Base-by-base conservation (phyloP, 2,329 filamentous ascomycete species). In the Cladobotryum mycophilum region DNA sequence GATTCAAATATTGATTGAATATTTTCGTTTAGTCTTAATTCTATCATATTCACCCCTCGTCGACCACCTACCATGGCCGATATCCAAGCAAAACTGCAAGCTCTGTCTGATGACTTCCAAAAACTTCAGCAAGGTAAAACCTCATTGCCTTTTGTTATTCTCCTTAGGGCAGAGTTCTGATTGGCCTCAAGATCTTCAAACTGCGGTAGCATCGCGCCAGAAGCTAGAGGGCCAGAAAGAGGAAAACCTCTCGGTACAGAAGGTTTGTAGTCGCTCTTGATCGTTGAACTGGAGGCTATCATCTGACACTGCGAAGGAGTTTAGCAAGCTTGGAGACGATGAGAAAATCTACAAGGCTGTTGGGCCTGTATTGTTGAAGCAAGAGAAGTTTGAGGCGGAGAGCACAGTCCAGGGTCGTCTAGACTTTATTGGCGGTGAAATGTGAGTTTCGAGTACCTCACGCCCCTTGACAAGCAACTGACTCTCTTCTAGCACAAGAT, bases 291-390 rank as follows among this genome's bases (percentile, higher is more conserved):
- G n/a, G 17, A 25, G 7, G 34, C 46, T 43, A 17, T 43, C 25
- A 41, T 41, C 53, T 65, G 50, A 65, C 17, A 35, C 8, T 37
- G 11, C 14, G 34, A 56, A 93, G 85, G 92, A 97, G 69, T 97
- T 97, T 67, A 77, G 82, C 38, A 78, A 79, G 48, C 76, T 97
- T 53, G 81, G 84, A 60, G 85, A 91, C 36, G 86, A 86, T 60
- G 87, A 95, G 63, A 89, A 84, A 56, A 95, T 99, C 68, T 99
- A 95, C 81, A 99, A 97, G 72, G 82, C 96, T 40, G 84, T 96
- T 43, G 93, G 93, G 0, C 93, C 93, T 0, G 88, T 97, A 6
- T 74, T 99, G 36, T 70, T 99, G 63, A 96, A 97, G 76, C 93
- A 99, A 70, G 93, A 97, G 52, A 91, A 88, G 68, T 74, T 82